phyloP scores from a whole-genome alignment of 75 land plant genomes.

The Selaginella moellendorffii region DNA sequence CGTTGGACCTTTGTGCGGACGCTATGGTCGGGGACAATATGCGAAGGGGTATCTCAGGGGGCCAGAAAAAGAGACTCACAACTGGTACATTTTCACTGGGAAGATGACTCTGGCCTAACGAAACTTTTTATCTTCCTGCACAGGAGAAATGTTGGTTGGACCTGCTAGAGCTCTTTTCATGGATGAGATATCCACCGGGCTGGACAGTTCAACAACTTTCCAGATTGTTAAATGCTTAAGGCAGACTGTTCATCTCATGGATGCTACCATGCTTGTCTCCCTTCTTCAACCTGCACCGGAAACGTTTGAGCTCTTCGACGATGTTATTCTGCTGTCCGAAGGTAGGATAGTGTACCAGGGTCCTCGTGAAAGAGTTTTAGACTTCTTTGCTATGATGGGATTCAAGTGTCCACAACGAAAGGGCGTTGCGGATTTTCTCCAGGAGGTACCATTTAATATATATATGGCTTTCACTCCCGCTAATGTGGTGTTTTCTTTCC shows the following conservation, averaged over 20 bases:
- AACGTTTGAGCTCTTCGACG: slow-evolving; percentile 52
- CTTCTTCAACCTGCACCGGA: slow-evolving; percentile 10
- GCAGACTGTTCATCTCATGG: slow-evolving; percentile 57
- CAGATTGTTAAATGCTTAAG: slow-evolving; percentile 26
- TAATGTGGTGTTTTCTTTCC: too few relatives aligned
- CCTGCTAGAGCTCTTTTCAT: slow-evolving; percentile 44
- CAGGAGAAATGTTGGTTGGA: slow-evolving; percentile 22
- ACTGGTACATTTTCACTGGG: too few relatives aligned
- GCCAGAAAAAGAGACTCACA: neutral
- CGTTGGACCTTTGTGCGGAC: neutral
- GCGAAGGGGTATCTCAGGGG: neutral
- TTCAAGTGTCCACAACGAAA: slow-evolving; percentile 65
- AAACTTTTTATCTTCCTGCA: neutral
- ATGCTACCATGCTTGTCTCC: slow-evolving; percentile 42
- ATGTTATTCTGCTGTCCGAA: slow-evolving; percentile 53
- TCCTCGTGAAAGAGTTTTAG: slow-evolving; percentile 52
- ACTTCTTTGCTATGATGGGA: slow-evolving; percentile 59
- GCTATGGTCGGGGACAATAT: neutral
- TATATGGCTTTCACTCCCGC: slow-evolving; percentile 1
- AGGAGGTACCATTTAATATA: slow-evolving; percentile 38
- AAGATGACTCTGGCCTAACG: too few relatives aligned
- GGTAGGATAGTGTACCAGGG: slow-evolving; percentile 77
- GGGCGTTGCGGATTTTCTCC: slow-evolving; percentile 69
- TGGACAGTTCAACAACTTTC: slow-evolving; percentile 74
- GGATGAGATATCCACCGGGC: slow-evolving; percentile 13